A percentile compares a stretch with the other conserved stretches of the same genome.
These are phyloP conservation scores for Colletotrichum cuscutae DNA, from an alignment of 2,329 filamentous ascomycete species.

Conservation along the genomic window DNA sequence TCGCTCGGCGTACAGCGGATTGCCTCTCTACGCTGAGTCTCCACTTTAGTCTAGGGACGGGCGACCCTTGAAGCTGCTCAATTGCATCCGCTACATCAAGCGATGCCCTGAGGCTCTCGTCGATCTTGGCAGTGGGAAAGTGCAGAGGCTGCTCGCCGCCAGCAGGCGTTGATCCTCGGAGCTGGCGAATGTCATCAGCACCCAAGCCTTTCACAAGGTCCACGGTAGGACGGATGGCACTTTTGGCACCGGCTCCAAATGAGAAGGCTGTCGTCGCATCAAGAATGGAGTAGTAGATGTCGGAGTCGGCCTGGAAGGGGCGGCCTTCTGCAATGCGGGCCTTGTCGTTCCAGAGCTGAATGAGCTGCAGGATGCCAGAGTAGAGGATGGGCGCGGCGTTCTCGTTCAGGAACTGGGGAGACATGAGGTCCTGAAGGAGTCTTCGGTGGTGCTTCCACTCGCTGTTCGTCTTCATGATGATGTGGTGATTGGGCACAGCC, in stretches of 20 bases:
- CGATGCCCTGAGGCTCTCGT: neutral
- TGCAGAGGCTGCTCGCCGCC: neutral
- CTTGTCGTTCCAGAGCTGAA: conserved; percentile 48
- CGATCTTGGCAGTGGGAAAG: neutral
- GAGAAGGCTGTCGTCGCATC: conserved; percentile 44
- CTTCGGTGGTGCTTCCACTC: conserved; percentile 44
- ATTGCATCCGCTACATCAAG: neutral
- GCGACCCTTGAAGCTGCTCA: neutral
- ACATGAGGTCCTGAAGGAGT: conserved; percentile 51
- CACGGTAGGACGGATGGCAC: neutral
- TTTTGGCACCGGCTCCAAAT: conserved; percentile 37
- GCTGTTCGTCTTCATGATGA: conserved; percentile 41
- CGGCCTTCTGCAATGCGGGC: conserved; percentile 39
- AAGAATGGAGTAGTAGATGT: conserved; percentile 42
- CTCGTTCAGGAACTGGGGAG: conserved; percentile 44
- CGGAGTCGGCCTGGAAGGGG: conserved; percentile 42
- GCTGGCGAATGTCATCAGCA: neutral
- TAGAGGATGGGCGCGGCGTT: conserved; percentile 47
- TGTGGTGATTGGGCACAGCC: conserved; percentile 42
- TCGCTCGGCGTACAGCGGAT: neutral
- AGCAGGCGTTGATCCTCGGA: neutral
- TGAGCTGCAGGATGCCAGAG: conserved; percentile 41
- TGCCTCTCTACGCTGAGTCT: neutral
- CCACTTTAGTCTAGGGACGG: neutral
- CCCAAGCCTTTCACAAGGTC: neutral